These are phyloP conservation scores for Apiospora phragmitis DNA, from an alignment of 2,329 filamentous ascomycete genomes.

Conservation along the genomic window DNA sequence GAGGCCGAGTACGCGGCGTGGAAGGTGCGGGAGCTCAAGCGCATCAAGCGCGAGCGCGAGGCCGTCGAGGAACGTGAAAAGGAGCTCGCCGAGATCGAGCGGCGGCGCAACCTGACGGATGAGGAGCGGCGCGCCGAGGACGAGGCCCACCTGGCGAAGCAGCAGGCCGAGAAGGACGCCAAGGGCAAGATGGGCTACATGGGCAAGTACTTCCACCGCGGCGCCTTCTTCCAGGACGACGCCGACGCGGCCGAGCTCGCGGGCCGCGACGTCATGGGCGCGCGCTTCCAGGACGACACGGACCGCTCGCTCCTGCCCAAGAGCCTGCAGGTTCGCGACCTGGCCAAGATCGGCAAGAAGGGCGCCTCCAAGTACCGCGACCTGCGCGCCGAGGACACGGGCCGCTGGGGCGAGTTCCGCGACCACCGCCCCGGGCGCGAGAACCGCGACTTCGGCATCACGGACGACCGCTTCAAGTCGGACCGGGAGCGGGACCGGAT, in stretches of 20 bases:
- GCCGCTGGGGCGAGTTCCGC: constrained; percentile 72
- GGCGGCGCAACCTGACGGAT: constrained; percentile 79
- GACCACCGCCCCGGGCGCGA: constrained; percentile 44
- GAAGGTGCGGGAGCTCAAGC: constrained; percentile 88
- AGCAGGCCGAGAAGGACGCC: constrained; percentile 76
- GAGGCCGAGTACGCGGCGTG: constrained; percentile 89
- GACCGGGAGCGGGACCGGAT: constrained; percentile 55
- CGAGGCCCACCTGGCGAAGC: constrained; percentile 70
- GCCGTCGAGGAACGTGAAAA: constrained; percentile 81
- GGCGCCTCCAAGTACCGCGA: constrained; percentile 89
- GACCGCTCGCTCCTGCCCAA: constrained; percentile 84
- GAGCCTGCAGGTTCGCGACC: constrained; percentile 89
- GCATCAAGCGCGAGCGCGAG: constrained; percentile 83
- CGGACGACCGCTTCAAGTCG: constrained; percentile 68
- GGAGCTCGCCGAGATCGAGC: constrained; percentile 86
- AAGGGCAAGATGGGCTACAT: constrained; percentile 85
- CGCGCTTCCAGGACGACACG: constrained; percentile 79
- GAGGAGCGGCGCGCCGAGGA: constrained; percentile 89
- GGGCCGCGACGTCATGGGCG: constrained; percentile 82
- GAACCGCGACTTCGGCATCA: constrained; percentile 38
- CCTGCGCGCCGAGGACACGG: constrained; percentile 86
- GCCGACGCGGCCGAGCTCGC: constrained; percentile 73
- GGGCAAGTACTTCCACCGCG: constrained; percentile 97
- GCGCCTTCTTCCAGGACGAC: constrained; percentile 90
- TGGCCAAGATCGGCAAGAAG: constrained; percentile 91